Percentiles rank a stretch among this genome's conserved stretches.
phyloP scores from a whole-genome alignment of 371 early-diverging fungal species.

The Apophysomyces trapeziformis region DNA sequence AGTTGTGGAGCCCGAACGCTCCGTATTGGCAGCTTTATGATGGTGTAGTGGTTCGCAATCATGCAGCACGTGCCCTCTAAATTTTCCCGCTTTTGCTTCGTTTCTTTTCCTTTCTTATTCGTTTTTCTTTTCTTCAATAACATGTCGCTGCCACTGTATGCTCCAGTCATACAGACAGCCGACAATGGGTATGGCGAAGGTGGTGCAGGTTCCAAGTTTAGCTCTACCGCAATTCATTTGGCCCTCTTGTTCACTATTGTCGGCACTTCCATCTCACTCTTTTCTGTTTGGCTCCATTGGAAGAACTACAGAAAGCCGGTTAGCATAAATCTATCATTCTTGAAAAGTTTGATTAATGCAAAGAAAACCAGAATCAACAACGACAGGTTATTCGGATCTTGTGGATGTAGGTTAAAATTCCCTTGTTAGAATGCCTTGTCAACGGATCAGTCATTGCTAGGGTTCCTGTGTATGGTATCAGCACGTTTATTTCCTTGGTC shows the following conservation, averaged over 20 bases:
- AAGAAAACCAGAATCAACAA: constrained; percentile 68
- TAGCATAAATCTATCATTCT: constrained; percentile 23
- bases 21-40: neutral
- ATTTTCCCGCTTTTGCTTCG: constrained; percentile 1
- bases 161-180: constrained; percentile 3
- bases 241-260: constrained; percentile 63
- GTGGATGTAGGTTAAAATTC: constrained; percentile 70
- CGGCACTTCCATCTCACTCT: constrained; percentile 71
- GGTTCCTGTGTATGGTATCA: constrained; percentile 92
- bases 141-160: constrained; percentile 10
- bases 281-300: constrained; percentile 83
- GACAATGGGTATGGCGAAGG: constrained; percentile 41
- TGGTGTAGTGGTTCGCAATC: neutral
- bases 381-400: constrained; percentile 87
- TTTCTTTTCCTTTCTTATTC: constrained; percentile 1
- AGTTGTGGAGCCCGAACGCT: constrained; percentile 2
- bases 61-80: constrained; percentile 10
- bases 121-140: neutral
- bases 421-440: neutral
- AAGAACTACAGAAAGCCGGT: constrained; percentile 92
- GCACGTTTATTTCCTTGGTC: constrained; percentile 80
- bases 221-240: constrained; percentile 52
- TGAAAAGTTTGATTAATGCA: constrained; percentile 1
- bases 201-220: constrained; percentile 66
- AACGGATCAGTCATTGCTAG: constrained; percentile 34